phyloP scores from a whole-genome alignment of 495 filamentous ascomycete genomes.

The Penicillium argentinense region DNA sequence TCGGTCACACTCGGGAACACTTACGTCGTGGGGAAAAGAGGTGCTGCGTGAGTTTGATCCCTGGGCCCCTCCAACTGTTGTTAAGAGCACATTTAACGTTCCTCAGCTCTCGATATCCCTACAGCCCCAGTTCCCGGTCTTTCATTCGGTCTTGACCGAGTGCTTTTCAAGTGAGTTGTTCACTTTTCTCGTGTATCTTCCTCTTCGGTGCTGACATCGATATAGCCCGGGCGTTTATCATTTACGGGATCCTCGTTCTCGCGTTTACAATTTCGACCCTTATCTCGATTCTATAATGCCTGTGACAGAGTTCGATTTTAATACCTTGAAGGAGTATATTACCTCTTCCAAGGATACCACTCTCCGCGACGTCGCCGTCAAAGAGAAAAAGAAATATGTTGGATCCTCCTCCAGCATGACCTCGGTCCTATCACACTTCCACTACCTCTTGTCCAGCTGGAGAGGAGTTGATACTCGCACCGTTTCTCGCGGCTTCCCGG shows the following conservation, averaged over 20 bases:
- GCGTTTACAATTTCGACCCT: slow-evolving; percentile 93
- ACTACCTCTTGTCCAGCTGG: slow-evolving; percentile 87
- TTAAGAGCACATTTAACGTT: no score
- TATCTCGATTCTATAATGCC: slow-evolving; percentile 92
- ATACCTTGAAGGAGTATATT: slow-evolving; percentile 77
- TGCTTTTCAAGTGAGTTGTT: slow-evolving; percentile 75
- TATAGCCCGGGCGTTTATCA: slow-evolving; percentile 79
- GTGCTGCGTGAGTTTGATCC: no score
- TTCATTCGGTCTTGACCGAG: slow-evolving; percentile 80
- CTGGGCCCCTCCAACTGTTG: no score
- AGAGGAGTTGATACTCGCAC: slow-evolving; percentile 62
- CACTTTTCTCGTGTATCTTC: neutral
- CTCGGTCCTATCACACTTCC: slow-evolving; percentile 80
- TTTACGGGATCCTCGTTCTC: slow-evolving; percentile 83
- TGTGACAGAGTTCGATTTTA: slow-evolving; percentile 86
- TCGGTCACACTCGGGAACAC: no score
- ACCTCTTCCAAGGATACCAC: slow-evolving; percentile 81
- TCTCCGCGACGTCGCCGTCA: slow-evolving; percentile 62
- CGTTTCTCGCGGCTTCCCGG: slow-evolving; percentile 66
- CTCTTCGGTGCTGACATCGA: slow-evolving; percentile 10
- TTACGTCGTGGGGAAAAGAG: no score
- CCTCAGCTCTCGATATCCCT: slow-evolving; percentile 53
- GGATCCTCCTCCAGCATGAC: slow-evolving; percentile 98
- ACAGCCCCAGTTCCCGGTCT: slow-evolving; percentile 67
- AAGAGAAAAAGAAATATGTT: slow-evolving; percentile 76